Conservation (phyloP, 257 asterid genomes). For the Fraxinus americana region DNA sequence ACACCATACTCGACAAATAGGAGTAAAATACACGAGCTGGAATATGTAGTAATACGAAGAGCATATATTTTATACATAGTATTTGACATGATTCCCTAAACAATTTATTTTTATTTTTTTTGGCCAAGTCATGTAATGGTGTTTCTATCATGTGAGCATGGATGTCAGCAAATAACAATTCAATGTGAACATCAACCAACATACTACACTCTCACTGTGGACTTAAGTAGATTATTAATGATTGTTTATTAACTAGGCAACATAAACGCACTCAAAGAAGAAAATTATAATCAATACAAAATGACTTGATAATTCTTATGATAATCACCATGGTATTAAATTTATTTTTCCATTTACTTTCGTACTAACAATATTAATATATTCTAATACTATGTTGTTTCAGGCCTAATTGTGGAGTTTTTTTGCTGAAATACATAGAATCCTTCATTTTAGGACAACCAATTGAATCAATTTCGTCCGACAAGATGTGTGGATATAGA, state of each 20-base stretch:
- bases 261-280: background rate
- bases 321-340: background rate
- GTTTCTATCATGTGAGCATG: slow-evolving; percentile 8
- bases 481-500: no score
- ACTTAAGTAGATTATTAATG: background rate
- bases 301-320: background rate
- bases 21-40: background rate
- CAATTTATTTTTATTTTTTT: background rate
- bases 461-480: no score
- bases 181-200: slow-evolving; percentile 8
- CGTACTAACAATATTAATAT: no score
- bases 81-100: background rate
- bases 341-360: no score
- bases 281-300: background rate
- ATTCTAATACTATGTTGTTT: no score
- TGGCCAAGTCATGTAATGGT: background rate
- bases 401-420: no score
- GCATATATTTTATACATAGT: background rate
- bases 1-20: background rate
- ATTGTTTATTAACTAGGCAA: background rate
- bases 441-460: no score
- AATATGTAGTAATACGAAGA: background rate
- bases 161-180: slow-evolving; percentile 3
- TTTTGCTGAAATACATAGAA: no score
- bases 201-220: background rate